Conservation (phyloP, 495 filamentous ascomycete genomes). For the Hypoxylon lenormandii region DNA sequence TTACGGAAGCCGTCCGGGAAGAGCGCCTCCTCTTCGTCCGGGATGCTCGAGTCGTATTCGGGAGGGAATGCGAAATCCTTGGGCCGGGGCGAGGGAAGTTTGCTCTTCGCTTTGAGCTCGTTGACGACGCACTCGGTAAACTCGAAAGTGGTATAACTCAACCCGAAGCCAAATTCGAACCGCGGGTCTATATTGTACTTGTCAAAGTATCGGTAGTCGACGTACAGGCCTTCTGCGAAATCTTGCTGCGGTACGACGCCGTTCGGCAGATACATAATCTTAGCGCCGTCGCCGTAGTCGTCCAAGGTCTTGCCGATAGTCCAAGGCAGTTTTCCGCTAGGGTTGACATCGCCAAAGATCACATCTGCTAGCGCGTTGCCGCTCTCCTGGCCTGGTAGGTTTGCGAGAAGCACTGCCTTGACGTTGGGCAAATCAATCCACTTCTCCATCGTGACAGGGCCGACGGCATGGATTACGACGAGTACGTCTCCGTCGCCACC, state of each 20-base stretch:
- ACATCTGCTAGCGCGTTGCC: slow-evolving; percentile 87
- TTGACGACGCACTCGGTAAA: slow-evolving; percentile 70
- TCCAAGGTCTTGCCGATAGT: slow-evolving; percentile 83
- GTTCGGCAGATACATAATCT: slow-evolving; percentile 80
- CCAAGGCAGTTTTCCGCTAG: slow-evolving; percentile 87
- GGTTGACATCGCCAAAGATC: slow-evolving; percentile 85
- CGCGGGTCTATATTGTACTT: slow-evolving; percentile 72
- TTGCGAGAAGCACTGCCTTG: slow-evolving; percentile 84
- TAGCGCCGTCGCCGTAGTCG: slow-evolving; percentile 84
- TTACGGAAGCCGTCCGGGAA: slow-evolving; percentile 75
- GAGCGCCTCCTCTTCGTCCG: slow-evolving; percentile 68
- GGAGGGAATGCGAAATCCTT: slow-evolving; percentile 69
- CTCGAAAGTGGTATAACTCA: slow-evolving; percentile 85
- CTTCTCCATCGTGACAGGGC: slow-evolving; percentile 83
- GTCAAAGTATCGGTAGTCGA: slow-evolving; percentile 95
- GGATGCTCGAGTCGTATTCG: slow-evolving; percentile 67
- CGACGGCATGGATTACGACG: slow-evolving; percentile 90
- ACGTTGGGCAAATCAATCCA: slow-evolving; percentile 85
- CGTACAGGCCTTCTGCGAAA: slow-evolving; percentile 83
- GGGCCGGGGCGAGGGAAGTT: slow-evolving; percentile 71
- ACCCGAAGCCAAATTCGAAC: slow-evolving; percentile 82
- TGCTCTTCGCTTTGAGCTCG: slow-evolving; percentile 66
- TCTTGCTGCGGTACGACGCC: slow-evolving; percentile 82
- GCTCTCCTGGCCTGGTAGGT: slow-evolving; percentile 90
- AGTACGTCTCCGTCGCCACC: slow-evolving; percentile 74